Conservation (phyloP, 306 rosid genomes). For the Citrullus mucosospermus region DNA sequence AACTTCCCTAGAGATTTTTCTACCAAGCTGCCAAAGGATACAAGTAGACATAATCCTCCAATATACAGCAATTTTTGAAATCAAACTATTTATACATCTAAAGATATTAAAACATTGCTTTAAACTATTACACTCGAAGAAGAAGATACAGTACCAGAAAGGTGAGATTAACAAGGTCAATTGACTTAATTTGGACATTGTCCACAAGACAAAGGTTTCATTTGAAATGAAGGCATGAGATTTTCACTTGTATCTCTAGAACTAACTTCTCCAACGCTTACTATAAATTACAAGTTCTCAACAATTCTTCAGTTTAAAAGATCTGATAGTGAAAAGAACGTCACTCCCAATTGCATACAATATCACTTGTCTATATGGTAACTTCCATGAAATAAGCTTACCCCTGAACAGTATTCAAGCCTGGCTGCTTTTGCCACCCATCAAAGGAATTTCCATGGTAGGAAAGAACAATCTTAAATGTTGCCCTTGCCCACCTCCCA, state of each 20-base stretch:
- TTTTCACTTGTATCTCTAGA: background rate
- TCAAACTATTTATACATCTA: background rate
- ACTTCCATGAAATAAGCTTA: conserved; percentile 13
- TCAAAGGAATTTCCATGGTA: conserved; percentile 79
- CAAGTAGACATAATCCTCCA: background rate
- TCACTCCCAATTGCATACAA: background rate
- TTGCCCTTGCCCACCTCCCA: conserved; percentile 86
- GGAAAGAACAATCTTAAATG: conserved; percentile 63
- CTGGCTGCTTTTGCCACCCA: conserved; percentile 98
- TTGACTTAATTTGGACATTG: background rate
- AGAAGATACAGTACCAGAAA: background rate
- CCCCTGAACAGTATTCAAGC: conserved; percentile 81
- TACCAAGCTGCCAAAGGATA: conserved; percentile 35
- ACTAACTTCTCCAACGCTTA: background rate
- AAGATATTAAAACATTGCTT: background rate
- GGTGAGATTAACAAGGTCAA: background rate
- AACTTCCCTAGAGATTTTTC: conserved; percentile 64
- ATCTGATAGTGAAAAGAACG: background rate
- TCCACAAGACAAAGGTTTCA: background rate
- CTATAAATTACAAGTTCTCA: background rate
- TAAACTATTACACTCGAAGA: background rate
- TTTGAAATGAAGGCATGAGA: background rate
- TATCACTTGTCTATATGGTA: conserved; percentile 1
- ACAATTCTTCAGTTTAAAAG: background rate
- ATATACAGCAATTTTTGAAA: background rate